phyloP scores from a whole-genome alignment of 2,329 filamentous ascomycete species.

The Talaromyces amestolkiae region DNA sequence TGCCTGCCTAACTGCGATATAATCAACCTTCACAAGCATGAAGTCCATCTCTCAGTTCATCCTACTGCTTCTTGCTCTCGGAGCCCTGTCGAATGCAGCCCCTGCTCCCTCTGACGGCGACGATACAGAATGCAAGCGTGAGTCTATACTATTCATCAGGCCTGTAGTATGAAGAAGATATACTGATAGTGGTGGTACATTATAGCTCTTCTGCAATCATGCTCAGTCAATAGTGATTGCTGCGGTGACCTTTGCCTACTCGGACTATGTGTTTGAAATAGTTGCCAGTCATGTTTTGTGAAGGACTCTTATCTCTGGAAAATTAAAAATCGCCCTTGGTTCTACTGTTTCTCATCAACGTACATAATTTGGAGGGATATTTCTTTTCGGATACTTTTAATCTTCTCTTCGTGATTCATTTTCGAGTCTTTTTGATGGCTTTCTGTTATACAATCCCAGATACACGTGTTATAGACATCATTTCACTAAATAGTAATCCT shows the following conservation, averaged over 20 bases:
- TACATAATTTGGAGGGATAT: neutral
- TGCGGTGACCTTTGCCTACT: constrained; percentile 10
- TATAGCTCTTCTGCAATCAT: constrained; percentile 2
- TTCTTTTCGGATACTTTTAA: neutral
- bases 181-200: too few relatives aligned
- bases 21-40: neutral
- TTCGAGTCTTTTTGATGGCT: neutral
- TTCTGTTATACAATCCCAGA: neutral
- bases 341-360: neutral
- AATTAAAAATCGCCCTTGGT: neutral
- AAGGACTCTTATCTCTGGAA: neutral
- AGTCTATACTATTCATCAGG: neutral
- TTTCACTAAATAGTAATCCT: neutral
- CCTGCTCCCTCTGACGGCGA: neutral
- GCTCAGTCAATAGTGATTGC: constrained; percentile 7
- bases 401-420: neutral
- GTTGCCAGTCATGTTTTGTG: neutral
- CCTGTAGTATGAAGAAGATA: too few relatives aligned
- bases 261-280: neutral
- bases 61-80: neutral
- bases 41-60: constrained; percentile 3
- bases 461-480: neutral
- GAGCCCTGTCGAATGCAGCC: neutral
- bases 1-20: neutral
- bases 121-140: constrained; percentile 8